A percentile compares a stretch with the other conserved stretches of the same genome.
Conservation (phyloP, 352 stramenopile genomes). For the Pythium sp. region DNA sequence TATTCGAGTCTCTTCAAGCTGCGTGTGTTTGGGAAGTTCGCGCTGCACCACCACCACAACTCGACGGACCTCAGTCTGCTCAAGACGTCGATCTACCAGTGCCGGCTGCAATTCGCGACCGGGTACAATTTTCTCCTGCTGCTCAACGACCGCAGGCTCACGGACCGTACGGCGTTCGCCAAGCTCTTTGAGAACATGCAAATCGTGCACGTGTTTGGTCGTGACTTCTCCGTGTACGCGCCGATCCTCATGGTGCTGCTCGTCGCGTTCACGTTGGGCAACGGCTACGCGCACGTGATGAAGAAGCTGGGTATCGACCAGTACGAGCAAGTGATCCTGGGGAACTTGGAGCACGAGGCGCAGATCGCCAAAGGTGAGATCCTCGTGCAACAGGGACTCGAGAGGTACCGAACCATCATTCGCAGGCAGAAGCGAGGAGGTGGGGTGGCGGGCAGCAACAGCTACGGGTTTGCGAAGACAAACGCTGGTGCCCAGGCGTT, state of each 20-base stretch:
- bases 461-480: conserved; percentile 31
- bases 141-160: conserved; percentile 35
- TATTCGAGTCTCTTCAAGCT: conserved; percentile 65
- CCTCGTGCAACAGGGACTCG: conserved; percentile 50
- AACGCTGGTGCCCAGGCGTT: conserved; percentile 9
- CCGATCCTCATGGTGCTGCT: conserved; percentile 55
- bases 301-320: conserved; percentile 56
- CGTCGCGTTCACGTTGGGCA: conserved; percentile 37
- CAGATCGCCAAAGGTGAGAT: conserved; percentile 45
- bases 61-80: conserved; percentile 59
- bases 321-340: conserved; percentile 57
- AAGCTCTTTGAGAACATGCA: conserved; percentile 50
- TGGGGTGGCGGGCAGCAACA: conserved; percentile 7
- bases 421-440: conserved; percentile 29
- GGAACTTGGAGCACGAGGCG: conserved; percentile 31
- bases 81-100: conserved; percentile 60
- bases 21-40: conserved; percentile 45
- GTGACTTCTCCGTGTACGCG: conserved; percentile 53
- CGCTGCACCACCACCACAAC: conserved; percentile 48
- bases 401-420: conserved; percentile 35
- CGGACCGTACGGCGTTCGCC: conserved; percentile 50
- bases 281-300: conserved; percentile 58
- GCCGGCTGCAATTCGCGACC: conserved; percentile 66
- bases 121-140: conserved; percentile 68
- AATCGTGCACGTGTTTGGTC: conserved; percentile 44